Base-by-base conservation (phyloP, 2,329 filamentous ascomycete genomes). In the Paecilomyces sp. region DNA sequence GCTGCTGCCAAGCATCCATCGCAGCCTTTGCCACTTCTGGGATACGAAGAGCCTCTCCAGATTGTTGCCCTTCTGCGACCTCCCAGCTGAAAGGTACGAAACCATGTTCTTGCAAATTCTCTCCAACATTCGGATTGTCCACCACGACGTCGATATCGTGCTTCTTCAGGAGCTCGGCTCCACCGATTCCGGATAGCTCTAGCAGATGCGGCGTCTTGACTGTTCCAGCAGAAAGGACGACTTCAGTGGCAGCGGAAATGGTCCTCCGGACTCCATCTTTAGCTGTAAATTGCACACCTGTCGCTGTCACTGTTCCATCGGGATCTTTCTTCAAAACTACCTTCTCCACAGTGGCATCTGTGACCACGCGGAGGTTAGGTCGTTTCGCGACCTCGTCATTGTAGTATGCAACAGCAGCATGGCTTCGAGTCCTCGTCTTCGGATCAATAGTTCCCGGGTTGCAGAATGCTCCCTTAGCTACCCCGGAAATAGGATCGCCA, bases 171-270 rank as follows among this genome's bases (percentile, higher is more conserved):
- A 75, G 67, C 1, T 67, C 65, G 1, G 61, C 58, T 1, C 75
- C 74, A 0, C 79, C 79, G 54, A 81, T 76, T 1, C 79, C 79
- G 0, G 77, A 79, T 58, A 77, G 73, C 74, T 81, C 79, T 0
- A 81, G 70, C 52, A 81, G 76, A 22, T 73, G 70, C 3, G 79
- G 79, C 3, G 68, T 73, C 58, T 80, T 70, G 13, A 80, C 67
- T 1, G 78, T 67, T 28, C 81, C 81, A 30, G 76, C 80, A 2
- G 79, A 72, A 5, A 83, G 60, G 60, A 83, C 81, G 31, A 83
- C 77, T 63, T 81, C 77, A 54, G 76, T 76, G 5, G 24, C 56
- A 7, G 62, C 62, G 7, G 33, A 56, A 3, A 59, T n/a, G 15
- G 31, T 60, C 3, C 31, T 60, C 2, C 31, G 33, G 31, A 28